phyloP scores from a whole-genome alignment of 441 rosid species.

The Populus hybrid region DNA sequence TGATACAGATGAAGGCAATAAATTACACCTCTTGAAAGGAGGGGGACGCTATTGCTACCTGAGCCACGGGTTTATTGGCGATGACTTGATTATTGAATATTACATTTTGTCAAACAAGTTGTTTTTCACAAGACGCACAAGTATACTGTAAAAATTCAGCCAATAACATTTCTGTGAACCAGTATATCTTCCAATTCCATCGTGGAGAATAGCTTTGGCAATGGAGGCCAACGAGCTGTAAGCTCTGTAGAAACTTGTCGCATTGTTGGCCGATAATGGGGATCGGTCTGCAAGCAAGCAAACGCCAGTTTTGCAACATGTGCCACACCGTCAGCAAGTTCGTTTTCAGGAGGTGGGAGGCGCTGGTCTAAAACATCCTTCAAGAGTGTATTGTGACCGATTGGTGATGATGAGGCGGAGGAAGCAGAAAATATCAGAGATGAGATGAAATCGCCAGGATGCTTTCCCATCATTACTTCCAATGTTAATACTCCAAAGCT shows the following conservation, averaged over 20 bases:
- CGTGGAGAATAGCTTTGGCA: neutral
- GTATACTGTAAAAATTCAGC: conserved; percentile 21
- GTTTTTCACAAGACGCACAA: too few relatives aligned
- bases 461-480: conserved; percentile 10
- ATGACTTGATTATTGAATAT: too few relatives aligned
- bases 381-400: neutral
- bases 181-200: neutral
- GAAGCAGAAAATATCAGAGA: neutral
- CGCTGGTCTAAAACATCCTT: neutral
- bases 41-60: too few relatives aligned
- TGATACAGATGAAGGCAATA: too few relatives aligned
- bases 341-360: too few relatives aligned
- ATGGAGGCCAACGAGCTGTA: neutral
- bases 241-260: neutral
- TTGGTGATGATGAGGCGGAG: neutral
- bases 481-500: conserved; percentile 1
- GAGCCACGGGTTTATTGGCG: too few relatives aligned
- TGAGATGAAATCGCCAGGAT: conserved; percentile 6
- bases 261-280: neutral
- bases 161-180: neutral
- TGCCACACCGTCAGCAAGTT: too few relatives aligned
- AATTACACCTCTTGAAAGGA: too few relatives aligned
- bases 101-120: too few relatives aligned
- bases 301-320: too few relatives aligned
- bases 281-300: neutral